Base-by-base conservation (phyloP, 139 green algal genomes). In the Tetradesmus lagerheimii region DNA sequence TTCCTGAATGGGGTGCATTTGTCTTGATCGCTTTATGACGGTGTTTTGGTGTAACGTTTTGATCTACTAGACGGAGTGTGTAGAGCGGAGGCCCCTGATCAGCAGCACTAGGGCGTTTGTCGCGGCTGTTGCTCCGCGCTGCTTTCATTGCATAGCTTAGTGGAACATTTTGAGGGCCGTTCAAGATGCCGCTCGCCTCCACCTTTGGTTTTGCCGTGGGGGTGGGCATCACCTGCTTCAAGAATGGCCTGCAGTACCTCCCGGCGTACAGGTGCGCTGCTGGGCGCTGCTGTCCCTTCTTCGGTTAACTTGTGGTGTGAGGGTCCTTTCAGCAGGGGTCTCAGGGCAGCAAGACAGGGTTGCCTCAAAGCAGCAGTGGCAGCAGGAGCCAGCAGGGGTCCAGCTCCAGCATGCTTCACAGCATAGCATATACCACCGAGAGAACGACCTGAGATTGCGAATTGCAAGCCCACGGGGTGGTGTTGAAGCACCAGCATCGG, bases 181-280 rank as follows among this genome's bases (percentile, higher is more conserved):
- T 23, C 12, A 71, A 31, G 57, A 91, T 86, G 87, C 47, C 62
- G 11, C 45, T 38, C 31, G 38, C 39, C 4, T 53, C 80, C 2
- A 86, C 88, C 4, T 37, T 84, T 23, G 88, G 88, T 31, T 80
- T 41, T 2, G 41, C 67, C 29, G 50, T 88, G 29, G 88, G 88
- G 16, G 71, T 91, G 15, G 88, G 80, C 66, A 50, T 88, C 43
- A 91, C 88, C 64, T 88, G 80, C 88, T 88, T 88, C 66, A 91
- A 91, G 80, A 91, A 91, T 38, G 43, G 64, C 29, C 80, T 91
- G 43, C 14, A 38, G n/a, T 88, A 91, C 27, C 80, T 91, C 29
- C 88, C 88, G 29, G 53, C 20, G 27, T 90, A 90, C 87, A 89
- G 85, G 83, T 88, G 47, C n/a, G 71, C 71, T 38, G 71, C 71